These are phyloP conservation scores for Botryotinia narcissicola DNA, from an alignment of 2,329 filamentous ascomycete genomes.

Conservation along the genomic window DNA sequence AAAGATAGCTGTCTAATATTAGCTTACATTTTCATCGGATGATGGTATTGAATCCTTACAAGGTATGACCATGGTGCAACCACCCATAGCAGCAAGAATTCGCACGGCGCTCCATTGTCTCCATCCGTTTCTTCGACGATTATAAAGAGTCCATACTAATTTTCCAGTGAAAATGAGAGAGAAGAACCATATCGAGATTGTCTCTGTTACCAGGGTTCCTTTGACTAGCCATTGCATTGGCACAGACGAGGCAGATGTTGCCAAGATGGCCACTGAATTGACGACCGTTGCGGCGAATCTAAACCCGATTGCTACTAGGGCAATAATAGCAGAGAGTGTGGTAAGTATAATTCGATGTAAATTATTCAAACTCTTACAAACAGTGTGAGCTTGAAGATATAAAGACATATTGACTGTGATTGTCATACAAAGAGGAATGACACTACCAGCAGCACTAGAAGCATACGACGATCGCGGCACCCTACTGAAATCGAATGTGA, in stretches of 20 bases:
- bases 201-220: slow-evolving; percentile 50
- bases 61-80: slow-evolving; percentile 64
- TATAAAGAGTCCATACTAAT: slow-evolving; percentile 55
- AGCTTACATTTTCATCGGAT: slow-evolving; percentile 6
- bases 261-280: slow-evolving; percentile 39
- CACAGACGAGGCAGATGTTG: slow-evolving; percentile 31
- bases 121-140: slow-evolving; percentile 56
- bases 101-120: slow-evolving; percentile 63
- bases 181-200: slow-evolving; percentile 60
- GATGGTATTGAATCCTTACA: slow-evolving; percentile 45
- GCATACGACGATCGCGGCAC: slow-evolving; percentile 45
- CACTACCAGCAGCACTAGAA: slow-evolving; percentile 47
- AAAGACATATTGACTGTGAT: slow-evolving; percentile 57
- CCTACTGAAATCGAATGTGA: slow-evolving; percentile 47
- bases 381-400: slow-evolving; percentile 61
- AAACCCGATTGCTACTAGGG: slow-evolving; percentile 51
- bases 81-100: slow-evolving; percentile 65
- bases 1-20: slow-evolving; percentile 52
- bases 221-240: slow-evolving; percentile 43
- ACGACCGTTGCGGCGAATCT: slow-evolving; percentile 52
- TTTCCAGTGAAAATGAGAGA: slow-evolving; percentile 61
- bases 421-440: slow-evolving; percentile 53
- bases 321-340: slow-evolving; percentile 47
- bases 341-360: slow-evolving; percentile 48
- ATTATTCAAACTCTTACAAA: slow-evolving; percentile 47